Percentiles rank a stretch among this genome's conserved stretches.
Conservation (phyloP, 1,284 basidiomycete species). For the Tilletia walkeri region DNA sequence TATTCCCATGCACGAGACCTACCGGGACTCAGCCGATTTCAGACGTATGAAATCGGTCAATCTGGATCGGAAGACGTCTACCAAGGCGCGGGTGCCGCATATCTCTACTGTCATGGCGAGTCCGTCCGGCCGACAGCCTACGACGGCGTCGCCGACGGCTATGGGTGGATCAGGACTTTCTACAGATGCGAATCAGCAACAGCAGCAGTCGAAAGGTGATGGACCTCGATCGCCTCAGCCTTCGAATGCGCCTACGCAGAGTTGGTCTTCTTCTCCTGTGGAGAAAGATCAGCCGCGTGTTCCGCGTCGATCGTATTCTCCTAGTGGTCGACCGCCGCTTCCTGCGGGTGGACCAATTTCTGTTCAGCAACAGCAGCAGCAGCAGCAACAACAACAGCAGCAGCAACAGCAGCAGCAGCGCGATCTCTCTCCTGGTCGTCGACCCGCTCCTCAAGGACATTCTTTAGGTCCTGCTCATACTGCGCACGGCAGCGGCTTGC, state of each 20-base stretch:
- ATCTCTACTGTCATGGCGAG: conserved; percentile 93
- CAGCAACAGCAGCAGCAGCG: conserved; percentile 5
- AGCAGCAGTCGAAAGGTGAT: background rate
- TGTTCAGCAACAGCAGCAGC: no score
- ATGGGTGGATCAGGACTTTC: background rate
- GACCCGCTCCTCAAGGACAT: no score
- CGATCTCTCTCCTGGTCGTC: no score
- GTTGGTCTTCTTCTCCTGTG: conserved; percentile 1
- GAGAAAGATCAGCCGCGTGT: background rate
- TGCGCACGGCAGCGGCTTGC: background rate
- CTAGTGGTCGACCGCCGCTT: background rate
- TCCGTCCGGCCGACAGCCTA: conserved; percentile 65
- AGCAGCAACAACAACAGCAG: background rate
- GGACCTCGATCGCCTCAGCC: conserved; percentile 4
- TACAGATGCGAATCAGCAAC: background rate
- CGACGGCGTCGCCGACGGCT: background rate
- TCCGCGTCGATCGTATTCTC: background rate
- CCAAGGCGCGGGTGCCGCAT: conserved; percentile 84
- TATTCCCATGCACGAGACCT: conserved; percentile 59
- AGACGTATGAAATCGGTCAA: conserved; percentile 83
- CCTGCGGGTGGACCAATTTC: background rate
- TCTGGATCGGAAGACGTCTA: conserved; percentile 89
- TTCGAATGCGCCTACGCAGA: conserved; percentile 1
- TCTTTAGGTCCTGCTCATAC: no score
- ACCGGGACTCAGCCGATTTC: conserved; percentile 82